phyloP scores from a whole-genome alignment of 2,329 filamentous ascomycete species.

The Fusarium fracticaudum region DNA sequence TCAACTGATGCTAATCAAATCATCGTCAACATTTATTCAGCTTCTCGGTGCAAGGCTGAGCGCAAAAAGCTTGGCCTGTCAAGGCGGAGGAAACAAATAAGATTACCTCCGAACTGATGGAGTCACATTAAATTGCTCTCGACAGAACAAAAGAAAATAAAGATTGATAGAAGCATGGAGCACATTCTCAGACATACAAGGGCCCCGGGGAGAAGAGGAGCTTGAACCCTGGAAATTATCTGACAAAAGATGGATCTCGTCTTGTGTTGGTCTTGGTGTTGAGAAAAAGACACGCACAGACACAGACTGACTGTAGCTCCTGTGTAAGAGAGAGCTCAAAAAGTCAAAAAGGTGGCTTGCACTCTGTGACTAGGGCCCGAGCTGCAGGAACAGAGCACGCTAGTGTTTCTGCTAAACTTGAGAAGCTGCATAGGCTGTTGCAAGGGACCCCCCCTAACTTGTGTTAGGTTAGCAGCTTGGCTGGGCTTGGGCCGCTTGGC shows the following conservation, averaged over 20 bases:
- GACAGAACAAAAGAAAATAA: neutral
- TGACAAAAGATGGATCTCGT: conserved; percentile 4
- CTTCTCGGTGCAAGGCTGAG: neutral
- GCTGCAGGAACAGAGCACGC: conserved; percentile 46
- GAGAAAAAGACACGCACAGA: neutral
- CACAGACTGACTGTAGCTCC: neutral
- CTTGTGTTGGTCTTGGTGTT: conserved; percentile 5
- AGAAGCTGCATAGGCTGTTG: neutral
- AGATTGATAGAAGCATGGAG: neutral
- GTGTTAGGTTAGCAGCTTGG: neutral
- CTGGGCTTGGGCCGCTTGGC: neutral
- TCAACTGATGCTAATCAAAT: neutral
- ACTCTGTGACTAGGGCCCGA: conserved; percentile 20
- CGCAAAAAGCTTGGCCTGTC: neutral
- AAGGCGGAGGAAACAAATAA: conserved; percentile 5
- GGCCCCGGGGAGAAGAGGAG: neutral
- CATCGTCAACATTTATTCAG: neutral
- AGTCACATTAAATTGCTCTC: conserved; percentile 4
- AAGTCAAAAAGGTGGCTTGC: conserved; percentile 17
- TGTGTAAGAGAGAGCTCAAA: neutral
- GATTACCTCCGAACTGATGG: neutral
- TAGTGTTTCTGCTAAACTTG: conserved; percentile 47
- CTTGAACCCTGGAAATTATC: conserved; percentile 2
- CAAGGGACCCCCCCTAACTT: conserved; percentile 2
- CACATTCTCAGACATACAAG: neutral